phyloP scores from a whole-genome alignment of 305 asterid species.

The Salvia sclarea region DNA sequence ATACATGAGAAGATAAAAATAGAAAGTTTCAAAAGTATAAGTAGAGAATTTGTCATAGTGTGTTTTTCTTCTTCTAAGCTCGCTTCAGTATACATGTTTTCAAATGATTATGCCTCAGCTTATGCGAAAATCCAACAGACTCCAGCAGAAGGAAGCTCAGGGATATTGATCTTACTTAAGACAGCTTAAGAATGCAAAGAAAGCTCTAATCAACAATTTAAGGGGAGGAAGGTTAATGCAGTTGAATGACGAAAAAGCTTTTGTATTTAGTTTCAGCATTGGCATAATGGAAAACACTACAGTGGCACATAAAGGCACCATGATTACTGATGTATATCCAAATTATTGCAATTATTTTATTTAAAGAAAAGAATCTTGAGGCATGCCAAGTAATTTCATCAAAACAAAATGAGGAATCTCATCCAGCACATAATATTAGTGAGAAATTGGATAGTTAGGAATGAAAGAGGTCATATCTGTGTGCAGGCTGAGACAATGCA shows the following conservation, averaged over 20 bases:
- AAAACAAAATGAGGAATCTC: neutral
- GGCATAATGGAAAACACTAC: neutral
- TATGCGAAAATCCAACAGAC: slow-evolving; percentile 5
- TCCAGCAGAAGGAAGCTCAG: slow-evolving; percentile 13
- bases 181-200: slow-evolving; percentile 10
- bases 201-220: neutral
- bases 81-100: neutral
- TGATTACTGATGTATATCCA: neutral
- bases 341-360: neutral
- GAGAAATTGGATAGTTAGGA: neutral
- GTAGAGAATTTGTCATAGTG: neutral
- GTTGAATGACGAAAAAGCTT: neutral
- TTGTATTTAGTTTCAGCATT: neutral
- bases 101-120: slow-evolving; percentile 12
- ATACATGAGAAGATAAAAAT: neutral
- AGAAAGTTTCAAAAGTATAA: neutral
- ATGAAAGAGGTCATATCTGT: neutral
- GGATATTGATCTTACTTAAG: slow-evolving; percentile 1
- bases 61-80: neutral
- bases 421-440: neutral
- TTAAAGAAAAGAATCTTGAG: neutral
- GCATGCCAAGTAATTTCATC: neutral
- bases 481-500: neutral
- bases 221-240: neutral
- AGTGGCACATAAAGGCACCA: neutral